phyloP scores from a whole-genome alignment of 768 basidiomycete species.

The Crassisporium funariophilum region DNA sequence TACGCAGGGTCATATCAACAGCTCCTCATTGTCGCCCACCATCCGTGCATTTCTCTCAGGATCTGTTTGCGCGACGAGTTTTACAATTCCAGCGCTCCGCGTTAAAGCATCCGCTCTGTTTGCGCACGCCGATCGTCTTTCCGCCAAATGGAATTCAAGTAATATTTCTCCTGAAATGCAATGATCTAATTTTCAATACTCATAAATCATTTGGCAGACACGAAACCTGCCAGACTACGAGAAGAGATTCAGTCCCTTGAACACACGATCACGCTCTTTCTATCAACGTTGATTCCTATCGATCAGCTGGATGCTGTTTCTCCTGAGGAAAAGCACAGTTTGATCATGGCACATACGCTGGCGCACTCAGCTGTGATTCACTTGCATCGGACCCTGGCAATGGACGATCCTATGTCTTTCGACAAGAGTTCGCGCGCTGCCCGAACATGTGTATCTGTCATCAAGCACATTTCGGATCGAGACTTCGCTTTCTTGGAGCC shows the following conservation, averaged over 20 bases:
- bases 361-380: conserved; percentile 67
- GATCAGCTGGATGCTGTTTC: conserved; percentile 61
- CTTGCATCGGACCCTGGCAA: conserved; percentile 62
- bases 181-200: no score
- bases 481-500: conserved; percentile 79
- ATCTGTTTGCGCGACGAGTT: conserved; percentile 56
- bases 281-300: conserved; percentile 62
- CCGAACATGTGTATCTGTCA: conserved; percentile 56
- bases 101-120: conserved; percentile 79
- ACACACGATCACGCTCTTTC: conserved; percentile 62
- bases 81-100: conserved; percentile 64
- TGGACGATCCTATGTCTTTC: conserved; percentile 59
- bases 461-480: conserved; percentile 62
- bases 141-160: conserved; percentile 65
- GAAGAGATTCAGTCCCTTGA: conserved; percentile 67
- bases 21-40: conserved; percentile 55
- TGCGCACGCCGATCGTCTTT: conserved; percentile 63
- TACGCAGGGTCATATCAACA: conserved; percentile 60
- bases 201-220: conserved; percentile 28
- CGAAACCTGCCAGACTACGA: conserved; percentile 48
- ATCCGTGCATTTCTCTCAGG: conserved; percentile 64
- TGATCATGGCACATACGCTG: conserved; percentile 65
- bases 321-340: conserved; percentile 59
- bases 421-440: conserved; percentile 71
- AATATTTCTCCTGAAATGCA: no score